Evolutionary conservation across 1,284 basidiomycete genomes (phyloP).

Genomic region (Moniliella sp.): DNA sequence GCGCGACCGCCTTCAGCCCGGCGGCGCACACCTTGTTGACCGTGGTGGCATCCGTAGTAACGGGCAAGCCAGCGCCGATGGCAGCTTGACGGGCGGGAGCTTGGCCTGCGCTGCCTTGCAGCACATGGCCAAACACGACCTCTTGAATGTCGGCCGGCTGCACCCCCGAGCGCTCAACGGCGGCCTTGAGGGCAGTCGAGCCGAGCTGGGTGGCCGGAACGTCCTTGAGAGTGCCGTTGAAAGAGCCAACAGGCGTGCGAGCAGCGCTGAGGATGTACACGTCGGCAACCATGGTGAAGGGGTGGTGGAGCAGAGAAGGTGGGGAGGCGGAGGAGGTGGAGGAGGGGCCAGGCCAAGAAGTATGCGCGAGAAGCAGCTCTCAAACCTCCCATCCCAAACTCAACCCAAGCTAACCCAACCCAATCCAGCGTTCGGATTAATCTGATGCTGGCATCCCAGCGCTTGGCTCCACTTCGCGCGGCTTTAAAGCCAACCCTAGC

Average conservation of each 20-base stretch:
- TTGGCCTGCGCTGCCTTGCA: conserved; percentile 36
- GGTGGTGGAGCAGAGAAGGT: too few relatives aligned
- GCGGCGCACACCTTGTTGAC: conserved; percentile 53
- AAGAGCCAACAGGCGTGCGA: conserved; percentile 78
- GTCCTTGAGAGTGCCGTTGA: conserved; percentile 70
- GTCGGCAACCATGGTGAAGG: too few relatives aligned
- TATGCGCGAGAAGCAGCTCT: too few relatives aligned
- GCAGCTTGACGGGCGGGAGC: conserved; percentile 37
- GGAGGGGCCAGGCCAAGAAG: too few relatives aligned
- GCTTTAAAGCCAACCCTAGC: too few relatives aligned
- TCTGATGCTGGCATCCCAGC: too few relatives aligned
- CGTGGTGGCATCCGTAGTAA: conserved; percentile 80
- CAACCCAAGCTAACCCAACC: too few relatives aligned
- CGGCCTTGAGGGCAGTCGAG: conserved; percentile 65
- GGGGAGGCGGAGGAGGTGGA: too few relatives aligned
- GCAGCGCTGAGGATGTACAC: conserved; percentile 84
- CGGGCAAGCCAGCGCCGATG: conserved; percentile 67
- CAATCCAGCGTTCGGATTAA: too few relatives aligned
- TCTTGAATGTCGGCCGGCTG: conserved; percentile 68
- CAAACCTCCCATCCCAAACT: too few relatives aligned
- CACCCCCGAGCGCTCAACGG: conserved; percentile 54
- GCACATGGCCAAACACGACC: conserved; percentile 71
- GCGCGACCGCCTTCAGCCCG: conserved; percentile 37
- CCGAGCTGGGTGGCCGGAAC: conserved; percentile 80
- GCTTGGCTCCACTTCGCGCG: too few relatives aligned